Base-by-base conservation (phyloP, 2,329 filamentous ascomycete genomes). In the Fusarium camptoceras region DNA sequence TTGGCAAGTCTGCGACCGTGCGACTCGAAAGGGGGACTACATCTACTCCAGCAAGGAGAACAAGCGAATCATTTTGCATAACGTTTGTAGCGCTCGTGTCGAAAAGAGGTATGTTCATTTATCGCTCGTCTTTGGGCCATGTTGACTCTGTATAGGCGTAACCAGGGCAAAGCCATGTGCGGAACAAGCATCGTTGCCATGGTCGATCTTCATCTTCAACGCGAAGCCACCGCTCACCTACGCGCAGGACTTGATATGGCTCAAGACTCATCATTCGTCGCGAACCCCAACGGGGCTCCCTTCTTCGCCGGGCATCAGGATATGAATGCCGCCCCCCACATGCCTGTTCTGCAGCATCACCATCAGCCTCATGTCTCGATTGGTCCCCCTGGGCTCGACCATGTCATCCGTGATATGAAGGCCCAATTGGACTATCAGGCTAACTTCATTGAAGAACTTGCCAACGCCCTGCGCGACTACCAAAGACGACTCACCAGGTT, bases 1-100 rank as follows among this genome's bases (percentile, higher is more conserved):
- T 41, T 76, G 73, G 74, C 72, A 73, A 47, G 55, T 56, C 24
- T 74, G 66, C 42, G 66, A 74, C 6, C 74, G 74, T 37, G 39
- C 59, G 39, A 27, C 61, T 8, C 62, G 65, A 31, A 71, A 64
- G 25, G 25, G 30, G 0, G 55, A 59, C 6, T 76, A 74, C 64
- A 24, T 57, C 6, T 20, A 28, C 4, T 59, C 50, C 12, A 44
- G 43, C 22, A 25, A 54, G 1, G 12, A 46, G 4, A 18, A 25
- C 6, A 72, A 69, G n/a, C 37, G 53, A 1, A 20, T 41, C 16
- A 47, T 76, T 28, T 54, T 76, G 9, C 37, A 53, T 6, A 25
- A 59, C 1, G 58, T 64, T 5, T 27, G 55, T 48, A 4, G 43
- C 9, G 5, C 16, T 6, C 12, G 73, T 24, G 22, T 76, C 9